Percentiles rank a stretch among this genome's conserved stretches.
These are phyloP conservation scores for Ogataea methylovora DNA, from an alignment of 805 yeast species.

Conservation along the genomic window DNA sequence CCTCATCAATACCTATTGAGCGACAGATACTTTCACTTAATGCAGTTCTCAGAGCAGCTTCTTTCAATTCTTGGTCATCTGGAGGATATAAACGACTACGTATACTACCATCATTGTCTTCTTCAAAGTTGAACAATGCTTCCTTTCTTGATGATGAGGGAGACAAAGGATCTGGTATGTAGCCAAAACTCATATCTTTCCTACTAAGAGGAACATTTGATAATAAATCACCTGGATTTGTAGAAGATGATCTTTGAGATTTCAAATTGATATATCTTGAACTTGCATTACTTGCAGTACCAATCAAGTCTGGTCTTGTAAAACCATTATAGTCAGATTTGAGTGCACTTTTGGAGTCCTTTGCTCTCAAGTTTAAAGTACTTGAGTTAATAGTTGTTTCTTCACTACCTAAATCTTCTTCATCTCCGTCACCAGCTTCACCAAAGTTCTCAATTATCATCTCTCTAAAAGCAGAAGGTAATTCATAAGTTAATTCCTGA, in stretches of 20 bases:
- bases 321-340: neutral
- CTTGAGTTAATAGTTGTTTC: neutral
- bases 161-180: too few species aligned
- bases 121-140: neutral
- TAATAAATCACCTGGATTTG: constrained; percentile 80
- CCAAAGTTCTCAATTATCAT: constrained; percentile 40
- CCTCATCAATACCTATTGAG: constrained; percentile 53
- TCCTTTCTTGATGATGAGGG: too few species aligned
- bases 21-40: constrained; percentile 65
- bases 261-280: constrained; percentile 47
- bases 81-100: constrained; percentile 1
- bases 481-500: constrained; percentile 29
- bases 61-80: constrained; percentile 67
- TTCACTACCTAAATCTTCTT: neutral
- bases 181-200: constrained; percentile 2
- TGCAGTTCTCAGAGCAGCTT: constrained; percentile 52
- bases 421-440: constrained; percentile 1
- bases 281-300: neutral
- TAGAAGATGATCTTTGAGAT: constrained; percentile 38
- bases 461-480: constrained; percentile 62
- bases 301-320: too few species aligned
- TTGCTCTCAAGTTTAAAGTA: neutral
- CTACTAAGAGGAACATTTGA: constrained; percentile 64
- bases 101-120: neutral
- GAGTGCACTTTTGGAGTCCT: neutral